A percentile compares a stretch with the other conserved stretches of the same genome.
Conservation (phyloP, 768 basidiomycete species). For the Austroboletus eburneus region DNA sequence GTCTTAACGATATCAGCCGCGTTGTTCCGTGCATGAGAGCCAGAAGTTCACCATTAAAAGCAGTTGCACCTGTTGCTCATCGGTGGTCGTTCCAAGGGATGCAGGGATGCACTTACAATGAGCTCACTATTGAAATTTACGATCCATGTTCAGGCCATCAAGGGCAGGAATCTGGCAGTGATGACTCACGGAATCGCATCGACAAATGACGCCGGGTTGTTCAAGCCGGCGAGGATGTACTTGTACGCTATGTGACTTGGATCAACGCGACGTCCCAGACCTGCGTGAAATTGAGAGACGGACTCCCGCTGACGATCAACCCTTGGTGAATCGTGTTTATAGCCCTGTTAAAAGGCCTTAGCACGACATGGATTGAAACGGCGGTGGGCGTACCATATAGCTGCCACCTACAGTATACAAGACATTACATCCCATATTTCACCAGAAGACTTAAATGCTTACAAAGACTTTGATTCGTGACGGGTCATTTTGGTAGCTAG, state of each 20-base stretch:
- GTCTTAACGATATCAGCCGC: not conserved
- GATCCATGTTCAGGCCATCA: not conserved
- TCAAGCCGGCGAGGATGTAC: not conserved
- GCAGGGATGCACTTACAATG: not conserved
- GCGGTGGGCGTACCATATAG: not conserved
- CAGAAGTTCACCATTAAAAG: constrained; percentile 1
- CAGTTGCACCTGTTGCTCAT: constrained; percentile 1
- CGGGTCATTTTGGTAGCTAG: constrained; percentile 4
- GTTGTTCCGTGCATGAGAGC: not conserved
- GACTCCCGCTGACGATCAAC: constrained; percentile 3
- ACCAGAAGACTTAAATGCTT: not conserved
- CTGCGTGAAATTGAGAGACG: not conserved
- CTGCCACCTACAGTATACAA: constrained; percentile 1
- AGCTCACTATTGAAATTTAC: constrained; percentile 4
- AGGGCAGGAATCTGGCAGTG: not conserved
- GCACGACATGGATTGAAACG: no score
- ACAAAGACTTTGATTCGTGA: constrained; percentile 4
- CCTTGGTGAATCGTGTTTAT: constrained; percentile 8
- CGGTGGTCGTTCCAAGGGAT: not conserved
- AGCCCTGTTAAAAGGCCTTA: not conserved
- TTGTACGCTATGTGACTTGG: constrained; percentile 1
- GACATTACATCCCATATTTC: not conserved
- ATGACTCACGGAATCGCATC: not conserved
- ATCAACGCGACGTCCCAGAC: not conserved
- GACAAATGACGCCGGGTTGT: not conserved